Evolutionary conservation across 2,329 filamentous ascomycete species (phyloP).

Genomic region (Aspergillus piperis): DNA sequence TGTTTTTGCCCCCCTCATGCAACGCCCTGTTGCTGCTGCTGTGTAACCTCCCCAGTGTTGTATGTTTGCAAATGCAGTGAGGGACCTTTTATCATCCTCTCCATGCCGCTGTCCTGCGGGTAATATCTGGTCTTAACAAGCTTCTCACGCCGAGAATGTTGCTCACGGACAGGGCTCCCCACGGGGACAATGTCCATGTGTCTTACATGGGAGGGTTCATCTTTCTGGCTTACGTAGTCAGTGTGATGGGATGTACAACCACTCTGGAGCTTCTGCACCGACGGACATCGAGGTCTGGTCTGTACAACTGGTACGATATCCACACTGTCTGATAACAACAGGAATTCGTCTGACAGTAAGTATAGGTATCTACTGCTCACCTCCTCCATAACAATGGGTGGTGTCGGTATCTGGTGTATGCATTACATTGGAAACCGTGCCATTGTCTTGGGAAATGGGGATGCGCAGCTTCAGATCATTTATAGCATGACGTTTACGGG

Average conservation of each 20-base stretch:
- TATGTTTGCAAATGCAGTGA: slow-evolving; percentile 1
- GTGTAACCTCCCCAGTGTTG: neutral
- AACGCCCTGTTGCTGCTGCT: neutral
- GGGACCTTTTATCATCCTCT: neutral
- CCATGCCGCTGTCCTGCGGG: neutral
- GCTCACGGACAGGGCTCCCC: slow-evolving; percentile 8
- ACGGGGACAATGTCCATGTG: slow-evolving; percentile 18
- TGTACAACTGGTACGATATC: slow-evolving; percentile 65
- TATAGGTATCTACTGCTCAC: slow-evolving; percentile 63
- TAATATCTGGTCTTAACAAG: neutral
- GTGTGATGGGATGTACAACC: slow-evolving; percentile 73
- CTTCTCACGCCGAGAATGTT: slow-evolving; percentile 23
- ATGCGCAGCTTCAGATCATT: slow-evolving; percentile 65
- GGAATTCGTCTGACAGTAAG: slow-evolving; percentile 2
- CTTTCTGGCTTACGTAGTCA: slow-evolving; percentile 67
- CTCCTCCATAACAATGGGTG: slow-evolving; percentile 71
- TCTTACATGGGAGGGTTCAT: slow-evolving; percentile 62
- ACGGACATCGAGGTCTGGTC: slow-evolving; percentile 67
- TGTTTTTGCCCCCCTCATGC: neutral
- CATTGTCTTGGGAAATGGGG: slow-evolving; percentile 67
- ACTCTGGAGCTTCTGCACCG: slow-evolving; percentile 81
- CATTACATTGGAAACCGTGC: slow-evolving; percentile 84
- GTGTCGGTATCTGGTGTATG: slow-evolving; percentile 75
- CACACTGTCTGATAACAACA: neutral
- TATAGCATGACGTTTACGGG: slow-evolving; percentile 73